These are phyloP conservation scores for Ambispora gerdemannii DNA, from an alignment of 192 early-diverging fungal species.

Conservation along the genomic window DNA sequence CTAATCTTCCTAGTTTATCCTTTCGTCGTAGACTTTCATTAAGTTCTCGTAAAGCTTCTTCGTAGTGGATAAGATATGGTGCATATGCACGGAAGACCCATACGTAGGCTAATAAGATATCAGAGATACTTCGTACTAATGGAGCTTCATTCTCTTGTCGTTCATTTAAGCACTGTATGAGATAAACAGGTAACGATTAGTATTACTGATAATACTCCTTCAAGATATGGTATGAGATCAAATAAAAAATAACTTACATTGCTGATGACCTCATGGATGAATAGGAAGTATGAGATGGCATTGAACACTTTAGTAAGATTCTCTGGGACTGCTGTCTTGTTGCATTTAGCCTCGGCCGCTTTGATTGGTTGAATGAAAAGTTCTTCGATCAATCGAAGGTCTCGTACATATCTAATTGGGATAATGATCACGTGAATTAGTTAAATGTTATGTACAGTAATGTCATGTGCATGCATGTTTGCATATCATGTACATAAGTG, in stretches of 20 bases:
- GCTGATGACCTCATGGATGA: constrained; percentile 49
- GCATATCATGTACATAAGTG: too few relatives aligned
- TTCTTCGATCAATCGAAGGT: constrained; percentile 67
- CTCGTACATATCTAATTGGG: constrained; percentile 64
- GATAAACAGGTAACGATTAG: neutral
- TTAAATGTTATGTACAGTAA: neutral
- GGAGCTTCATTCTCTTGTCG: constrained; percentile 54
- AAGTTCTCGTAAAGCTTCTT: constrained; percentile 49
- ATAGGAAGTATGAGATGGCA: constrained; percentile 49
- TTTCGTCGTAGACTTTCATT: constrained; percentile 43
- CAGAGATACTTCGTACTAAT: constrained; percentile 50
- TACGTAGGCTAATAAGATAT: constrained; percentile 50
- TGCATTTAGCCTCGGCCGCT: constrained; percentile 21
- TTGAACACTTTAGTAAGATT: constrained; percentile 51
- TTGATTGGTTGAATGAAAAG: constrained; percentile 49
- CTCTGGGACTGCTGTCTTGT: constrained; percentile 44
- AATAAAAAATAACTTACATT: constrained; percentile 25
- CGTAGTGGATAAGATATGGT: constrained; percentile 56
- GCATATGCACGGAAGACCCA: constrained; percentile 47
- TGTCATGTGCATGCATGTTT: neutral
- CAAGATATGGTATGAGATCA: neutral
- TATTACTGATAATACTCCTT: neutral
- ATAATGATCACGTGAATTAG: neutral
- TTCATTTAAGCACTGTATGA: constrained; percentile 42
- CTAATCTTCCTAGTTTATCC: constrained; percentile 47